phyloP scores from a whole-genome alignment of 176 grass and related monocot species.

The Zea luxurians region DNA sequence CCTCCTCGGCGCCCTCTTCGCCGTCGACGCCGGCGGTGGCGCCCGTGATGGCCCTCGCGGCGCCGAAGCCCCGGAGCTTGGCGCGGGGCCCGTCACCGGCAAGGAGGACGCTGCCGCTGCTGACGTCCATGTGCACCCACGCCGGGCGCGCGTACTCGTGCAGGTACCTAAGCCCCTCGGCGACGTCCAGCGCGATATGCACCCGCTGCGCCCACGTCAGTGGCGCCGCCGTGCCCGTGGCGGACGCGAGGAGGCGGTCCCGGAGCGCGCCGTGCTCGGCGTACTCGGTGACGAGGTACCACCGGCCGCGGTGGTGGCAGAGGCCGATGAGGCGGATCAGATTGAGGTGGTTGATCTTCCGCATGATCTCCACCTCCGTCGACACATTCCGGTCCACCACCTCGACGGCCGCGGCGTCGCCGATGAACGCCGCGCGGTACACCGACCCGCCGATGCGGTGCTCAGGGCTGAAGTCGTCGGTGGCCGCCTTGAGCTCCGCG shows the following conservation, averaged over 20 bases:
- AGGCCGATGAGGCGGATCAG: constrained; percentile 60
- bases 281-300: constrained; percentile 72
- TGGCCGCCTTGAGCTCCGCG: constrained; percentile 48
- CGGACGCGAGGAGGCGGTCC: constrained; percentile 40
- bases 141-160: constrained; percentile 56
- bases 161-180: constrained; percentile 70
- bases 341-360: constrained; percentile 72
- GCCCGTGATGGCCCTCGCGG: constrained; percentile 38
- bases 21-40: background rate
- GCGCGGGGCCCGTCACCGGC: constrained; percentile 48
- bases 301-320: constrained; percentile 52
- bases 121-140: constrained; percentile 82
- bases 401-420: constrained; percentile 46
- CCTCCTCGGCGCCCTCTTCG: background rate
- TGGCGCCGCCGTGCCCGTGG: background rate
- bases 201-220: constrained; percentile 63
- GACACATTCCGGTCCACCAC: constrained; percentile 46
- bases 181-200: constrained; percentile 60
- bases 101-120: constrained; percentile 54
- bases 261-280: constrained; percentile 57
- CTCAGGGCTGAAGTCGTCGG: constrained; percentile 50
- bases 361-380: constrained; percentile 51
- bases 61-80: constrained; percentile 63
- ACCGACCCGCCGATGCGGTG: constrained; percentile 46
- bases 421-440: constrained; percentile 55